Percentiles rank a stretch among this genome's conserved stretches.
phyloP scores from a whole-genome alignment of 345 rosid genomes.

The Salix koriyanagi region DNA sequence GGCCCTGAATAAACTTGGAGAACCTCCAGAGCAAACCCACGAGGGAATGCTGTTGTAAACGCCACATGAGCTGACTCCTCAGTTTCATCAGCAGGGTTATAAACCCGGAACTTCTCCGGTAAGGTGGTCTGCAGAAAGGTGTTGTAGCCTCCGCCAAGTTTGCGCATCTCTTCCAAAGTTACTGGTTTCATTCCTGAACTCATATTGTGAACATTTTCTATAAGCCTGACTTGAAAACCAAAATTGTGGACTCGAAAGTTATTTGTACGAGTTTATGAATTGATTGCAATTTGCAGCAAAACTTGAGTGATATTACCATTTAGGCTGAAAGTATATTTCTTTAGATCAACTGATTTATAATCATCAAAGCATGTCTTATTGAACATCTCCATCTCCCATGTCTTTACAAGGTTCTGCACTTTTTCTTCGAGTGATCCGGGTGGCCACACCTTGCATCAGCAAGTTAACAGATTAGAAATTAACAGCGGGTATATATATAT shows the following conservation, averaged over 20 bases:
- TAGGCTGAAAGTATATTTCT: conserved; percentile 34
- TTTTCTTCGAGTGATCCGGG: conserved; percentile 55
- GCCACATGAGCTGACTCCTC: conserved; percentile 28
- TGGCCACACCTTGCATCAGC: conserved; percentile 44
- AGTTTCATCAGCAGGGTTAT: conserved; percentile 33
- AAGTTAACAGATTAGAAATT: neutral
- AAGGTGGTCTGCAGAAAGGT: conserved; percentile 47
- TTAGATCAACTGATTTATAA: conserved; percentile 33
- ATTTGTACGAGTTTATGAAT: neutral
- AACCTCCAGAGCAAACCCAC: conserved; percentile 61
- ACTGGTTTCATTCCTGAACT: conserved; percentile 42
- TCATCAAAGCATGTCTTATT: conserved; percentile 38
- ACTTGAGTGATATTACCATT: conserved; percentile 35
- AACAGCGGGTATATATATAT: neutral
- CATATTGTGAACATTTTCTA: neutral
- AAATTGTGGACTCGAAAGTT: too few species aligned
- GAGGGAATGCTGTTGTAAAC: conserved; percentile 50
- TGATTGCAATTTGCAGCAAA: neutral
- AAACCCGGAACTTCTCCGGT: conserved; percentile 37
- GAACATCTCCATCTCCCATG: conserved; percentile 70
- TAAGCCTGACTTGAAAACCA: neutral
- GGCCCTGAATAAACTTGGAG: conserved; percentile 57
- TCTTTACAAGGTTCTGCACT: conserved; percentile 61
- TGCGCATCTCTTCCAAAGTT: conserved; percentile 34
- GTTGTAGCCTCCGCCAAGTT: conserved; percentile 62